Base-by-base conservation (phyloP, 805 yeast genomes). In the Cyberlindnera veronae region DNA sequence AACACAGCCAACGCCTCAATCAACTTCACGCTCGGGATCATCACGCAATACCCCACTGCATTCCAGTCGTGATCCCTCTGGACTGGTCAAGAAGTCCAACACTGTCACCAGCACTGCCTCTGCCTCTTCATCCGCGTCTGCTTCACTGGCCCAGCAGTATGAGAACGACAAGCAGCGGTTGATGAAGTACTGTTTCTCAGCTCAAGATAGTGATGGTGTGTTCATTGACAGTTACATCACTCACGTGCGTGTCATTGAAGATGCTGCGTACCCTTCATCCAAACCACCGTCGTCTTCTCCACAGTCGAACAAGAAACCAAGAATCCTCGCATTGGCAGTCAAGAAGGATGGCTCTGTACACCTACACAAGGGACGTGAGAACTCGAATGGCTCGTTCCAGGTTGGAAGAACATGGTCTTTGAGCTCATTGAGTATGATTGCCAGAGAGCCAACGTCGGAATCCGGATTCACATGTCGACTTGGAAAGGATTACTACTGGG, bases 351-450 rank as follows among this genome's bases (percentile, higher is more conserved):
- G 91, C 0, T 64, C 83, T 19, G 81, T 85, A 23, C 71, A 80
- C 42, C 53, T 90, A 11, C 96, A 89, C 58, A 90, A 91, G 62
- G 96, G 95, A 2, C 80, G 95, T 53, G 88, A 78, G 58, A 83
- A 84, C 51, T 67, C 75, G 9, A 84, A 85, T 50, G 81, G 84
- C 1, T 61, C 80, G 1, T 78, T 84, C 53, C 97, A 90, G 62
- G 86, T 90, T 37, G 98, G 98, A 23, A 75, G 96, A 54, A 84
- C 95, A 3, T 90, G 98, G 98, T 80, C 78, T 46, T 65, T 91
- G 53, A 84, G 76, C 44, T 95, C 86, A 51, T 66, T 91, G 48
- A 60, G 69, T 4, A 60, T 62, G 31, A 60, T 90, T 2, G 78
- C 79, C 23, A 69, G 75, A 40, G 86, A 81, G 44, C 39, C 45